Conservation (phyloP, 441 rosid genomes). For the Jatropha podagrica region DNA sequence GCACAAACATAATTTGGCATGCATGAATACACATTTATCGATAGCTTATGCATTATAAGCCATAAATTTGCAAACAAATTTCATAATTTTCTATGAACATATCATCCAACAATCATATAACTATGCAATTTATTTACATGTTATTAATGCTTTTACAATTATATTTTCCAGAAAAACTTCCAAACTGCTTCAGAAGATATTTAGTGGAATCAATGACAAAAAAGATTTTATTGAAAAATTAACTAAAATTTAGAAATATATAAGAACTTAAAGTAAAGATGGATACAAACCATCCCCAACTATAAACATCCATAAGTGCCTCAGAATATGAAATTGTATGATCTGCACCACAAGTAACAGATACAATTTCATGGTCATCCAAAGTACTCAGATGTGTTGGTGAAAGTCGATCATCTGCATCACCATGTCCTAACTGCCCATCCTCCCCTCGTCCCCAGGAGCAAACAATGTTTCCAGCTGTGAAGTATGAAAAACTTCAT, state of each 20-base stretch:
- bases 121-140: background rate
- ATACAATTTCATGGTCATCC: conserved; percentile 58
- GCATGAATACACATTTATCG: background rate
- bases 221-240: background rate
- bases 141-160: background rate
- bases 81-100: background rate
- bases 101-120: background rate
- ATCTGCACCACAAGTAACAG: conserved; percentile 94
- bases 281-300: conserved; percentile 95
- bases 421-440: conserved; percentile 97
- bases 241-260: background rate
- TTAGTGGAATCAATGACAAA: background rate
- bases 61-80: no score
- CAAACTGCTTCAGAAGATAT: background rate
- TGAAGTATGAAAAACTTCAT: conserved; percentile 17
- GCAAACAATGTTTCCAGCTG: conserved; percentile 91
- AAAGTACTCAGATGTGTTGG: conserved; percentile 80
- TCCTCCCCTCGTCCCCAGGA: conserved; percentile 99
- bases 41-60: background rate
- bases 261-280: conserved; percentile 3
- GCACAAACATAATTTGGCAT: background rate
- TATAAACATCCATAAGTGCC: conserved; percentile 59
- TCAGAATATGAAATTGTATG: conserved; percentile 86
- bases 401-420: conserved; percentile 80
- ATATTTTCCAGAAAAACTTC: background rate